Conservation (phyloP, 768 basidiomycete genomes). For the Boletus edulis region DNA sequence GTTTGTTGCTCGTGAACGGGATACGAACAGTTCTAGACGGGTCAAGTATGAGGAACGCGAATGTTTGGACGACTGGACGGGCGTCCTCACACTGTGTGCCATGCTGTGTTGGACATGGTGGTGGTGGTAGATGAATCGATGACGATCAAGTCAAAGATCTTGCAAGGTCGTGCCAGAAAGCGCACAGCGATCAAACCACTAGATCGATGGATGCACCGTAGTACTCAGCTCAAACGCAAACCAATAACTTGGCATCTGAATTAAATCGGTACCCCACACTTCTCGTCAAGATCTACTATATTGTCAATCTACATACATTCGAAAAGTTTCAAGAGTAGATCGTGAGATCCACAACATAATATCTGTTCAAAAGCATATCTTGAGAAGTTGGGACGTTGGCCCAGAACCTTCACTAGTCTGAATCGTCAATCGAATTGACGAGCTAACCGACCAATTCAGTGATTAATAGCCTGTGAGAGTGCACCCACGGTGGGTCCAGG, state of each 20-base stretch:
- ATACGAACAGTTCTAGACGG: conserved; percentile 61
- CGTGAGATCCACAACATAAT: background rate
- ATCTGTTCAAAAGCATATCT: too few species aligned
- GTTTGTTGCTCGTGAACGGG: conserved; percentile 70
- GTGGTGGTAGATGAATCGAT: background rate
- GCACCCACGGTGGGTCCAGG: background rate
- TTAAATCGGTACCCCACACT: too few species aligned
- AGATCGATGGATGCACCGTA: background rate
- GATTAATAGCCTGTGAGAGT: too few species aligned
- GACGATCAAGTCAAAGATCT: background rate
- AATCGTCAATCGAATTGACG: background rate
- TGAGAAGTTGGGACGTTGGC: too few species aligned
- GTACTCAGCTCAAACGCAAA: background rate
- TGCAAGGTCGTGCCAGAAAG: background rate
- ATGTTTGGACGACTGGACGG: background rate
- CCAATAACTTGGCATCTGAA: too few species aligned
- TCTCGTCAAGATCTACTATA: background rate
- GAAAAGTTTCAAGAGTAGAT: background rate
- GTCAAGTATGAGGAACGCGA: background rate
- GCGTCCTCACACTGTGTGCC: conserved; percentile 55
- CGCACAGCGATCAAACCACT: background rate
- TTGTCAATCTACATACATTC: background rate
- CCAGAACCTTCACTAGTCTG: too few species aligned
- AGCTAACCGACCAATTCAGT: conserved; percentile 1
- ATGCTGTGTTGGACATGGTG: conserved; percentile 32